Conservation (phyloP, 139 green algal species). For the Chlorella sp. region DNA sequence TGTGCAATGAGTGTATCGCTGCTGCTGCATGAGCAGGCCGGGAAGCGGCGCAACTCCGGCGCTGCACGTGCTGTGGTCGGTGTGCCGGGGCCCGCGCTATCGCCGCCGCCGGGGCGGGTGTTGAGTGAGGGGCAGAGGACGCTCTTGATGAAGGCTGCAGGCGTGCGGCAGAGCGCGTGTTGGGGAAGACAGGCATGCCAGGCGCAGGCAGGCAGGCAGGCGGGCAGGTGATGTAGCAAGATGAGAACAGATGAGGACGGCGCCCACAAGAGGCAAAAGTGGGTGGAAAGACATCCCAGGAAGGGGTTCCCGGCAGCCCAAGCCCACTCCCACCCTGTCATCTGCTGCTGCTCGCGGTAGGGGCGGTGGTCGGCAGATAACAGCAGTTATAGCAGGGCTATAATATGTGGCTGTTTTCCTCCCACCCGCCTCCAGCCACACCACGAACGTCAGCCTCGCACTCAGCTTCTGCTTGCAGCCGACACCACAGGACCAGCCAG, state of each 20-base stretch:
- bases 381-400: too few relatives aligned
- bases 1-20: neutral
- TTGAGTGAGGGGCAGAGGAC: slow-evolving; percentile 52
- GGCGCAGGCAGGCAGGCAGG: neutral
- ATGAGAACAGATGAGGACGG: too few relatives aligned
- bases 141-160: slow-evolving; percentile 51
- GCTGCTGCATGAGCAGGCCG: neutral
- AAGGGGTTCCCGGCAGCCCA: too few relatives aligned
- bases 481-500: too few relatives aligned
- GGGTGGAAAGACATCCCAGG: neutral
- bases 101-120: neutral
- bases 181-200: neutral
- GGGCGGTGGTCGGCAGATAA: too few relatives aligned
- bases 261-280: neutral
- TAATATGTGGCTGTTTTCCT: too few relatives aligned
- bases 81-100: neutral
- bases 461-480: neutral
- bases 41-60: neutral
- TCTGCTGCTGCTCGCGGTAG: too few relatives aligned
- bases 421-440: too few relatives aligned
- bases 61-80: neutral
- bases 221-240: too few relatives aligned
- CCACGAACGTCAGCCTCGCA: too few relatives aligned
- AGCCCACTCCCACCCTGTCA: too few relatives aligned
- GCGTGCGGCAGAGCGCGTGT: neutral